Evolutionary conservation across 1,139 yeast genomes (phyloP), one percentile per base, ranked within the genome.

Genomic region (Yamadazyma aaseri): DNA sequence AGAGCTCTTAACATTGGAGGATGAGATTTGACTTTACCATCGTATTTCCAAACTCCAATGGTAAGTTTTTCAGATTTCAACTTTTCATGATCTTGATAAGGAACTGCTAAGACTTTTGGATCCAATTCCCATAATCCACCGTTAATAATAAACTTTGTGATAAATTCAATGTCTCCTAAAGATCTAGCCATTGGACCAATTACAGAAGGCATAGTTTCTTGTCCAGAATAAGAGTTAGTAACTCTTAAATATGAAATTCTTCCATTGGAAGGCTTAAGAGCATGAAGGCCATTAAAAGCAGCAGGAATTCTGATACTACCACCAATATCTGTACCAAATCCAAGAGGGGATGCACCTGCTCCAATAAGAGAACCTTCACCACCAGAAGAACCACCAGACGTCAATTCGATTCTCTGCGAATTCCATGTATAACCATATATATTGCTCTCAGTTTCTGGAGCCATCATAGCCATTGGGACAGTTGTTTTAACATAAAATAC

Each of bases 291-390:
- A 9, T 46, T 41, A 28, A 40, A 47, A 26, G 43, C 29, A 11
- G 48, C 27, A 5, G 56, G 56, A 15, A 44, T 38, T 16, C 56
- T 34, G 26, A 51, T 46, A 36, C 50, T 44, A 5, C 56, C 56
- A 15, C 53, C 56, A 20, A 48, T 42, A 30, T 51, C 56, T 22
- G 53, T 46, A 1, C 56, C 56, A 29, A 51, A 31, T 1, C 83
- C 84, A 22, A 77, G 44, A 7, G 65, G 52, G 0, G 79, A 61
- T 5, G 73, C 81, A 28, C 63, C 63, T 14, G 72, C 52, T 1
- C 71, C 79, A 17, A 76, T 51, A n/a, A 78, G 50, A 0, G 82
- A 71, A 10, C 77, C 82, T 50, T 77, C 85, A 29, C 86, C 86
- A 6, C 83, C 82, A 10, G 79, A 70, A 4, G 79, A 71, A 1